Percentiles rank a stretch among this genome's conserved stretches.
phyloP scores from a whole-genome alignment of 1,139 yeast species.

The Candida freyschussii region DNA sequence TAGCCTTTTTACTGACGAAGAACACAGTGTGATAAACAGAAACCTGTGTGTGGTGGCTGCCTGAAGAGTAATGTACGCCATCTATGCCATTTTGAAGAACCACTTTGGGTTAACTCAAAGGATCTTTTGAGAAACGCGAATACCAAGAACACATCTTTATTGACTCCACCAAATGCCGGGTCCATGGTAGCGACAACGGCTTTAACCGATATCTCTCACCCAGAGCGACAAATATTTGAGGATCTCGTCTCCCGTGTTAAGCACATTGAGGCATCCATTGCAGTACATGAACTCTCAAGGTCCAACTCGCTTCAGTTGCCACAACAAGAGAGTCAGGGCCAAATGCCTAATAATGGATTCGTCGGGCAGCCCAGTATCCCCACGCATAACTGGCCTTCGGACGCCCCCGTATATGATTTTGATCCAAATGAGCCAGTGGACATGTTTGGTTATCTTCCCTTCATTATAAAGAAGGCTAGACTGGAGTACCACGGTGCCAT shows the following conservation, averaged over 20 bases:
- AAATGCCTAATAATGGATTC: no score
- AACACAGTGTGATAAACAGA: constrained; percentile 47
- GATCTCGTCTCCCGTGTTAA: constrained; percentile 37
- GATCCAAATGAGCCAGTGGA: constrained; percentile 19
- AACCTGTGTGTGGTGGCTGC: constrained; percentile 62
- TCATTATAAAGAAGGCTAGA: constrained; percentile 25
- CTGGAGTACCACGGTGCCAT: constrained; percentile 32
- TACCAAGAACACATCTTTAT: constrained; percentile 3
- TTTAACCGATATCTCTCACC: background rate
- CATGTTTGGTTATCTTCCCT: constrained; percentile 29
- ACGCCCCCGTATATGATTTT: constrained; percentile 14
- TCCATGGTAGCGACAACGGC: constrained; percentile 6
- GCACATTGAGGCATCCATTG: constrained; percentile 39
- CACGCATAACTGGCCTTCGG: background rate
- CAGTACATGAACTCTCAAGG: constrained; percentile 29
- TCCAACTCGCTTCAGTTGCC: constrained; percentile 2
- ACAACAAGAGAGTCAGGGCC: background rate
- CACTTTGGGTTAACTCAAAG: constrained; percentile 34
- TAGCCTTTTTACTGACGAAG: constrained; percentile 1
- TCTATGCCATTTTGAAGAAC: constrained; percentile 51
- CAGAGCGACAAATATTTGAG: constrained; percentile 21
- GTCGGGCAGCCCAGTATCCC: constrained; percentile 3
- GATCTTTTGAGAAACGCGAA: constrained; percentile 17
- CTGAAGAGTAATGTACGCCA: constrained; percentile 55
- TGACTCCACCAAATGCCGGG: constrained; percentile 2